Base-by-base conservation (phyloP, 1,284 basidiomycete species). In the Rhodotorula sp. region DNA sequence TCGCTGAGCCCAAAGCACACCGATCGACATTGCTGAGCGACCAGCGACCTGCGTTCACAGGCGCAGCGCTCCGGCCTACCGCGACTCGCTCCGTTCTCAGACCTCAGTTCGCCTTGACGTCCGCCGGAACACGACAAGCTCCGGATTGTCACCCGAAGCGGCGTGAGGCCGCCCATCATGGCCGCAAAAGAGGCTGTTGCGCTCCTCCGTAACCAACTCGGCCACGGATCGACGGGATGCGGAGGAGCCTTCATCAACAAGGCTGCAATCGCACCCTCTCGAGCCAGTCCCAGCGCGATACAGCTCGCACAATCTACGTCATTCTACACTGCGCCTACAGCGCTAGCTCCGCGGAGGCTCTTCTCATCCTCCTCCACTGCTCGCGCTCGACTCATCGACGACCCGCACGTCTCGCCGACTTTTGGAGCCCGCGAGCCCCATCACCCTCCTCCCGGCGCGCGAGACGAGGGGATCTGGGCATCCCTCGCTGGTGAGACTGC, bases 331-430 rank as follows among this genome's bases (percentile, higher is more conserved):
- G 6, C 15, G 21, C 51, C 21, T 21, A 5, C 1, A 14, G 21
- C 23, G 51, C 12, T 23, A 23, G 7, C 51, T 2, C 10, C 39
- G 1, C 15, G 39, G n/a, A 26, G 59, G 15, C 2, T 16, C 43
- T 60, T 47, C 7, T 79, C 83, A n/a, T 82, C 83, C 15, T 64
- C 68, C 39, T 63, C 65, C 6, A 29, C 12, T 21, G 2, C 20
- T 7, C 26, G 15, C 47, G 60, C n/a, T 29, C 60, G 14, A 21
- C n/a, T 60, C 59, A 10, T 60, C 16, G 59, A 60, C 21, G 51
- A 52, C 49, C 39, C 2, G 39, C 39, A 10, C 39, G 39, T 43
- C 10, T 43, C 39, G 39, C 39, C 39, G 12, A 14, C 39, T 43
- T 43, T 43, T 39, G 26, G 20, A n/a, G 23, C 39, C 15, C 58